Evolutionary conservation across 2,329 filamentous ascomycete genomes (phyloP).

Genomic region (Diaporthe humulicola): DNA sequence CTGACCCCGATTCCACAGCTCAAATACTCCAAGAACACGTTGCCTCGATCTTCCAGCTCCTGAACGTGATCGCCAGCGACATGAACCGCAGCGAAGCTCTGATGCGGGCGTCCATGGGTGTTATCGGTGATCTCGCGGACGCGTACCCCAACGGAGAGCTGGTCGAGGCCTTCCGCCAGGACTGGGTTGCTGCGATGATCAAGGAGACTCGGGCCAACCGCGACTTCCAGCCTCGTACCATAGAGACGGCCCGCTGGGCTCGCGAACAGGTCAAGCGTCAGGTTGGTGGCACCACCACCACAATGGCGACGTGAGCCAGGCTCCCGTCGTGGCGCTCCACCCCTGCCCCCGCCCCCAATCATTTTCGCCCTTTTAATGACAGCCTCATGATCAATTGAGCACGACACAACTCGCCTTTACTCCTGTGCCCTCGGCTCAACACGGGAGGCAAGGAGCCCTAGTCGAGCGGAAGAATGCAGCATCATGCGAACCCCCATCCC

Average conservation of each 20-base stretch:
- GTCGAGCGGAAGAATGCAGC: slow-evolving; percentile 35
- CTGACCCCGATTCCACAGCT: slow-evolving; percentile 62
- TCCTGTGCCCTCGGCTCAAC: neutral
- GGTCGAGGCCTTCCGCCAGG: slow-evolving; percentile 84
- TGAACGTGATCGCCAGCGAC: slow-evolving; percentile 85
- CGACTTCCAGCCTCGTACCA: slow-evolving; percentile 86
- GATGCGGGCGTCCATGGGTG: slow-evolving; percentile 95
- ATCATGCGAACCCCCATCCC: slow-evolving; percentile 21
- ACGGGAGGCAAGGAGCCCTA: slow-evolving; percentile 14
- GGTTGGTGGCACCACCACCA: slow-evolving; percentile 65
- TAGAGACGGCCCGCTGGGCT: slow-evolving; percentile 96
- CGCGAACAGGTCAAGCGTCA: slow-evolving; percentile 98
- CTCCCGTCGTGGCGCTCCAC: slow-evolving; percentile 14
- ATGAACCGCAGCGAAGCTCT: slow-evolving; percentile 91
- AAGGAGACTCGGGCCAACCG: slow-evolving; percentile 92
- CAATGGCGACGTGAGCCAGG: slow-evolving; percentile 63
- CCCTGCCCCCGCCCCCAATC: slow-evolving; percentile 37
- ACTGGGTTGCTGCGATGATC: slow-evolving; percentile 91
- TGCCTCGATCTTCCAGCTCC: slow-evolving; percentile 86
- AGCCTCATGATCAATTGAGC: slow-evolving; percentile 31
- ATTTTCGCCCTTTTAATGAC: slow-evolving; percentile 39
- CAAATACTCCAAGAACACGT: slow-evolving; percentile 82
- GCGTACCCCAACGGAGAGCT: slow-evolving; percentile 93
- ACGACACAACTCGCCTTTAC: slow-evolving; percentile 34
- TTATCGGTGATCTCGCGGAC: slow-evolving; percentile 95